phyloP scores from a whole-genome alignment of 2,329 filamentous ascomycete species.

The Penicillium fuscoglaucum region DNA sequence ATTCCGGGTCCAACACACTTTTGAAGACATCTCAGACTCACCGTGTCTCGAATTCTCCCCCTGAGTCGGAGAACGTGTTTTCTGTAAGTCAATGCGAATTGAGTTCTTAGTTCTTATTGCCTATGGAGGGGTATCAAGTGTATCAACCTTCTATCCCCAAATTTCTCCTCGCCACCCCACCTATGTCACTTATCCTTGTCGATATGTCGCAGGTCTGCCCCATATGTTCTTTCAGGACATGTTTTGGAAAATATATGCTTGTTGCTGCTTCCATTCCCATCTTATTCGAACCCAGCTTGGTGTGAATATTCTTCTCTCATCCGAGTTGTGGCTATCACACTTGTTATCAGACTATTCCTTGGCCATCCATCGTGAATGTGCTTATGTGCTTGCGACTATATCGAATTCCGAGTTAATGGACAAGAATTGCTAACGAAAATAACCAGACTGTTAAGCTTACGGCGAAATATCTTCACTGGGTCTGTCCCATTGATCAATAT shows the following conservation, averaged over 20 bases:
- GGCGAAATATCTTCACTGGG: slow-evolving; percentile 23
- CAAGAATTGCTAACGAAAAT: slow-evolving; percentile 18
- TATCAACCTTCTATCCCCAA: slow-evolving; percentile 9
- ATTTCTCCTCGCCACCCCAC: slow-evolving; percentile 21
- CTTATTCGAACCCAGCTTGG: background rate
- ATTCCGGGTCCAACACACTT: slow-evolving; percentile 26
- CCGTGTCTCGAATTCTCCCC: slow-evolving; percentile 32
- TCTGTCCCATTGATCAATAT: slow-evolving; percentile 48
- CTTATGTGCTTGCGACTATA: background rate
- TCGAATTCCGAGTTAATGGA: background rate
- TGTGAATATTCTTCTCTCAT: background rate
- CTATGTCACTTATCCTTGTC: slow-evolving; percentile 14
- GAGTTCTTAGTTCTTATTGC: background rate
- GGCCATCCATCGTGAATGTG: background rate
- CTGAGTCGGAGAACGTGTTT: slow-evolving; percentile 28
- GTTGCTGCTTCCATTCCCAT: background rate
- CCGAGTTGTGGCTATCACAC: background rate
- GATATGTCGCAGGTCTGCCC: slow-evolving; percentile 8
- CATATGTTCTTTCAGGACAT: slow-evolving; percentile 10
- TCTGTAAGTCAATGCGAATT: slow-evolving; percentile 29
- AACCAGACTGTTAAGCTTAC: slow-evolving; percentile 23
- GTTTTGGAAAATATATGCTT: background rate
- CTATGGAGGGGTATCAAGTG: slow-evolving; percentile 1
- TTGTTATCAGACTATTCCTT: slow-evolving; percentile 1
- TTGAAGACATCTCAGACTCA: slow-evolving; percentile 21